phyloP scores from a whole-genome alignment of 306 rosid genomes.

The Cucurbita moschata region DNA sequence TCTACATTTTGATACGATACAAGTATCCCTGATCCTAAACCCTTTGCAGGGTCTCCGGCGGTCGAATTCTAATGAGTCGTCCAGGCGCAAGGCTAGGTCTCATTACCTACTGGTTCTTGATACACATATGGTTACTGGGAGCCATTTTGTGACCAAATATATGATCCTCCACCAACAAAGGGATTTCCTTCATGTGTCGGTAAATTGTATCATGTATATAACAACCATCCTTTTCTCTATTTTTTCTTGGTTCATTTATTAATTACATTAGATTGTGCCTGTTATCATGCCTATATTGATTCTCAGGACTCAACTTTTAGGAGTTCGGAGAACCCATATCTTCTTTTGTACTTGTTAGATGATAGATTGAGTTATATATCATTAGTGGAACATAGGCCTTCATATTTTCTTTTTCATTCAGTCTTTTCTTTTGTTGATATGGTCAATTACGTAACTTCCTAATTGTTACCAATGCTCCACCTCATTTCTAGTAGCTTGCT shows the following conservation, averaged over 20 bases:
- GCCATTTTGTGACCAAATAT: conserved; percentile 42
- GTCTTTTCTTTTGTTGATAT: background rate
- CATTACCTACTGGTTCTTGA: conserved; percentile 50
- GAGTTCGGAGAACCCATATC: conserved; percentile 45
- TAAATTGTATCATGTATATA: conserved; percentile 42
- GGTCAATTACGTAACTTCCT: background rate
- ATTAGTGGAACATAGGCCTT: background rate
- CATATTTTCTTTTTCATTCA: background rate
- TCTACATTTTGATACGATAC: background rate
- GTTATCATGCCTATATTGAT: conserved; percentile 15
- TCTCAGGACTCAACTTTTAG: conserved; percentile 72
- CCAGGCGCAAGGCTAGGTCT: conserved; percentile 85
- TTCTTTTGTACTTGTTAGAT: background rate
- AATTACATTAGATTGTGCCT: background rate
- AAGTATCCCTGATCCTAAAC: background rate
- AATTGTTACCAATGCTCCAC: background rate
- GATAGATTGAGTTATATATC: background rate
- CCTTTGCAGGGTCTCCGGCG: conserved; percentile 75
- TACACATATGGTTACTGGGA: conserved; percentile 86
- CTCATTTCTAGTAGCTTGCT: background rate
- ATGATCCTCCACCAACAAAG: conserved; percentile 7
- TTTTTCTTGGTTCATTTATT: background rate
- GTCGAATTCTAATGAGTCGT: conserved; percentile 76
- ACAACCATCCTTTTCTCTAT: background rate
- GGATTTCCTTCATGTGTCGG: conserved; percentile 14